Conservation (phyloP, 2,329 filamentous ascomycete species). For the Colletotrichum spinosum region DNA sequence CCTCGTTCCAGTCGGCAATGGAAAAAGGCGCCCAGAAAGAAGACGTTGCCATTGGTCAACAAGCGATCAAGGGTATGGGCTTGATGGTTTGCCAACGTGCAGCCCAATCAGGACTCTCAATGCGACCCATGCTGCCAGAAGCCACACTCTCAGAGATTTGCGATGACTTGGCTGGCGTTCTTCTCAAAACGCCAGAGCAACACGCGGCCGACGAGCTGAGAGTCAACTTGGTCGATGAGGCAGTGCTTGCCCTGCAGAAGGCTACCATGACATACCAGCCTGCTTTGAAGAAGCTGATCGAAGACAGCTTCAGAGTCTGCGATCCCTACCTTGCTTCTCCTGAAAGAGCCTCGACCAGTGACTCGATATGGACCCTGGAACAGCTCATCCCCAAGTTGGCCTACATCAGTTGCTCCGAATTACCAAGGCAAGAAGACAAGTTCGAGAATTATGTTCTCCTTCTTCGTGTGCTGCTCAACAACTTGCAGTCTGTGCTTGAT, state of each 20-base stretch:
- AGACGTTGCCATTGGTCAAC: slow-evolving; percentile 54
- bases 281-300: slow-evolving; percentile 50
- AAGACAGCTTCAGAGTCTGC: slow-evolving; percentile 31
- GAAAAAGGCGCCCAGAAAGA: slow-evolving; percentile 48
- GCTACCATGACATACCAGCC: slow-evolving; percentile 49
- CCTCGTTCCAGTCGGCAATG: slow-evolving; percentile 47
- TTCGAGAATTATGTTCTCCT: slow-evolving; percentile 57
- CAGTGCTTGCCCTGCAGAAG: slow-evolving; percentile 54
- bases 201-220: slow-evolving; percentile 32
- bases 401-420: slow-evolving; percentile 61
- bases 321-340: slow-evolving; percentile 21
- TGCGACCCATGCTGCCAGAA: slow-evolving; percentile 30
- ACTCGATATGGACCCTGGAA: slow-evolving; percentile 41
- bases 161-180: slow-evolving; percentile 41
- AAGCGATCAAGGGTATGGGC: slow-evolving; percentile 59
- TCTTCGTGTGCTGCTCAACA: slow-evolving; percentile 47
- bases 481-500: slow-evolving; percentile 52
- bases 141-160: slow-evolving; percentile 50
- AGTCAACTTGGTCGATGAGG: slow-evolving; percentile 51
- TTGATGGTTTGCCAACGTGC: slow-evolving; percentile 56
- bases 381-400: slow-evolving; percentile 57
- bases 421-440: slow-evolving; percentile 44
- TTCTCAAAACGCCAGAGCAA: slow-evolving; percentile 42
- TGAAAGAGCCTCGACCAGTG: slow-evolving; percentile 21
- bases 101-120: slow-evolving; percentile 37